Evolutionary conservation across 129 eudicot species (phyloP).

Genomic region (Flaveria bidentis): DNA sequence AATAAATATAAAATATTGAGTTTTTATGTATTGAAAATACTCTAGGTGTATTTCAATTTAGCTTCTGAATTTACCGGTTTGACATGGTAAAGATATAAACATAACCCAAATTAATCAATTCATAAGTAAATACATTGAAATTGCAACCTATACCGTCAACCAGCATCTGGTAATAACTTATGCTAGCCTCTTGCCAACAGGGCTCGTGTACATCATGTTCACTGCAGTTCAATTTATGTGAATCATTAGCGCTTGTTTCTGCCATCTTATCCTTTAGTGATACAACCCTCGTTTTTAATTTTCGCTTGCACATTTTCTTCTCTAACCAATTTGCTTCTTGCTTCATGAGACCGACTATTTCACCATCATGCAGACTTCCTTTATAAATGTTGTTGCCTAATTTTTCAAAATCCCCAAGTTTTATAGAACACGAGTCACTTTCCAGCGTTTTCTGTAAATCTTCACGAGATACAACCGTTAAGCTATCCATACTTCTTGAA

Average conservation of each 20-base stretch:
- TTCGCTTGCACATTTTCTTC: slow-evolving; percentile 45
- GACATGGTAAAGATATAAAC: background rate
- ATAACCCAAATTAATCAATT: background rate
- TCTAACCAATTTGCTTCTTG: slow-evolving; percentile 53
- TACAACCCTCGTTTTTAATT: slow-evolving; percentile 52
- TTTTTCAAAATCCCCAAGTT: slow-evolving; percentile 30
- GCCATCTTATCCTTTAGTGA: slow-evolving; percentile 43
- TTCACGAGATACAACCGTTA: slow-evolving; percentile 22
- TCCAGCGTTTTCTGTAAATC: slow-evolving; percentile 40
- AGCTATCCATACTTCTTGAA: slow-evolving; percentile 44
- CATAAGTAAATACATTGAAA: slow-evolving; percentile 4
- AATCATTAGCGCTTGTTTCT: slow-evolving; percentile 23
- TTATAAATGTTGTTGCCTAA: slow-evolving; percentile 19
- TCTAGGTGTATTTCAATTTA: background rate
- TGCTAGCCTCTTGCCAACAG: slow-evolving; percentile 14
- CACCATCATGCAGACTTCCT: slow-evolving; percentile 35
- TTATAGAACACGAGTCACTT: slow-evolving; percentile 35
- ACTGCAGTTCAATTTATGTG: slow-evolving; percentile 25
- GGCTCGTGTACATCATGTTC: slow-evolving; percentile 24
- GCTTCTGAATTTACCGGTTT: background rate
- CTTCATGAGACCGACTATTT: slow-evolving; percentile 33
- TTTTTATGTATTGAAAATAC: background rate
- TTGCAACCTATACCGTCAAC: slow-evolving; percentile 6
- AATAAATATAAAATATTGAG: background rate
- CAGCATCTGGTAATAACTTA: slow-evolving; percentile 31